Conservation (phyloP, 2,329 filamentous ascomycete species). For the Colletotrichum nymphaeae region DNA sequence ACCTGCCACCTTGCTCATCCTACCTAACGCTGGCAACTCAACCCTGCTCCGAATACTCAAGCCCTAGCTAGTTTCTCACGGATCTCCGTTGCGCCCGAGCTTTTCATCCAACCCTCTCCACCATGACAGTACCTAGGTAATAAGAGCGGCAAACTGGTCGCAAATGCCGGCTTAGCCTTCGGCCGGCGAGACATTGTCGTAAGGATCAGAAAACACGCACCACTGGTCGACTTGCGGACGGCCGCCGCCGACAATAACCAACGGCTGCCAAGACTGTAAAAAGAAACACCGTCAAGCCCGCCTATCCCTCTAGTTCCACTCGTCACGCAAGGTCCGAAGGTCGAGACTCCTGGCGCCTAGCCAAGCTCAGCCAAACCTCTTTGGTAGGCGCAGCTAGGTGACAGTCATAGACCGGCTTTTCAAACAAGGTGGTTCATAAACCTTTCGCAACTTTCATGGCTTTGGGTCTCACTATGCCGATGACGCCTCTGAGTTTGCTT, state of each 20-base stretch:
- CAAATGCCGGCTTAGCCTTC: slow-evolving; percentile 14
- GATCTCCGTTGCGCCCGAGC: slow-evolving; percentile 24
- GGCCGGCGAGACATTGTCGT: slow-evolving; percentile 21
- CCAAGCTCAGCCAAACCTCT: neutral
- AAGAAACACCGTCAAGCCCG: slow-evolving; percentile 22
- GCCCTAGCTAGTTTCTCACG: slow-evolving; percentile 16
- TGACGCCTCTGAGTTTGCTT: neutral
- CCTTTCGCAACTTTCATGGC: neutral
- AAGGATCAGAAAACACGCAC: slow-evolving; percentile 10
- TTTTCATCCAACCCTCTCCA: slow-evolving; percentile 19
- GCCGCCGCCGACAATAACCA: slow-evolving; percentile 26
- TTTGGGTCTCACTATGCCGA: neutral
- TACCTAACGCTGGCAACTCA: neutral
- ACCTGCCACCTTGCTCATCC: slow-evolving; percentile 23
- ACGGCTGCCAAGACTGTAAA: slow-evolving; percentile 33
- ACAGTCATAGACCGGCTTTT: too few species aligned
- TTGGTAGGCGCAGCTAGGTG: too few species aligned
- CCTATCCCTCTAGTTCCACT: neutral
- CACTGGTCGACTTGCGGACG: slow-evolving; percentile 14
- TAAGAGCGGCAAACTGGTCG: neutral
- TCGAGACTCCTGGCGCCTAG: neutral
- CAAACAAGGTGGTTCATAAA: too few species aligned
- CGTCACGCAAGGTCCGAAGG: neutral
- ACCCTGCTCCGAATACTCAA: slow-evolving; percentile 8
- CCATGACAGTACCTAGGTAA: neutral